A percentile compares a stretch with the other conserved stretches of the same genome.
Conservation (phyloP, 805 yeast species). For the Candida vaughaniae region DNA sequence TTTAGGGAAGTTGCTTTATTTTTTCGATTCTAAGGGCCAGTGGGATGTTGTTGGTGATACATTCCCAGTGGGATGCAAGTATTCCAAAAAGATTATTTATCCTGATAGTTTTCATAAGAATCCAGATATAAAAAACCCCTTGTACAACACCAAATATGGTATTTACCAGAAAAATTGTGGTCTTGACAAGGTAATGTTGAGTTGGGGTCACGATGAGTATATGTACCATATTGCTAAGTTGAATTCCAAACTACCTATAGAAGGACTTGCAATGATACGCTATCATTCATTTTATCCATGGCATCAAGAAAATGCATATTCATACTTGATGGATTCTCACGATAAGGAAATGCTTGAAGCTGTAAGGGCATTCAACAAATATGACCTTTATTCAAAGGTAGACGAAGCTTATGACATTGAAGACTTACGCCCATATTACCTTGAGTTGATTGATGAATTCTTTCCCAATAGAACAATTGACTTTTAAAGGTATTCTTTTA, state of each 20-base stretch:
- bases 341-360: constrained; percentile 61
- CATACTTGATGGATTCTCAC: constrained; percentile 60
- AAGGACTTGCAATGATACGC: constrained; percentile 71
- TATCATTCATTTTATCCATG: constrained; percentile 77
- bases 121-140: constrained; percentile 61
- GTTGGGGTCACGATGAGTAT: constrained; percentile 82
- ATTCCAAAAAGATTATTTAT: constrained; percentile 57
- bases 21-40: constrained; percentile 70
- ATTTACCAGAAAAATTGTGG: constrained; percentile 66
- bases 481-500: constrained; percentile 33
- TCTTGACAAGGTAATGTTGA: constrained; percentile 64
- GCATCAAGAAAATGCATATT: constrained; percentile 70
- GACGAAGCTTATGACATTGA: constrained; percentile 49
- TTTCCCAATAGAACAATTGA: constrained; percentile 59
- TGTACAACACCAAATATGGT: constrained; percentile 65
- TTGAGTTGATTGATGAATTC: constrained; percentile 63
- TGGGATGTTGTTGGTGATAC: constrained; percentile 85
- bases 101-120: constrained; percentile 59
- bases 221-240: constrained; percentile 70
- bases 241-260: constrained; percentile 61
- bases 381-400: constrained; percentile 65
- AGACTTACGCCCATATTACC: constrained; percentile 55
- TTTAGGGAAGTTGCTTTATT: constrained; percentile 65
- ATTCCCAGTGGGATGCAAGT: constrained; percentile 72
- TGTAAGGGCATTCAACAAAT: constrained; percentile 65